Evolutionary conservation across 768 basidiomycete species (phyloP).

Genomic region (Tricholoma hemisulphureum): DNA sequence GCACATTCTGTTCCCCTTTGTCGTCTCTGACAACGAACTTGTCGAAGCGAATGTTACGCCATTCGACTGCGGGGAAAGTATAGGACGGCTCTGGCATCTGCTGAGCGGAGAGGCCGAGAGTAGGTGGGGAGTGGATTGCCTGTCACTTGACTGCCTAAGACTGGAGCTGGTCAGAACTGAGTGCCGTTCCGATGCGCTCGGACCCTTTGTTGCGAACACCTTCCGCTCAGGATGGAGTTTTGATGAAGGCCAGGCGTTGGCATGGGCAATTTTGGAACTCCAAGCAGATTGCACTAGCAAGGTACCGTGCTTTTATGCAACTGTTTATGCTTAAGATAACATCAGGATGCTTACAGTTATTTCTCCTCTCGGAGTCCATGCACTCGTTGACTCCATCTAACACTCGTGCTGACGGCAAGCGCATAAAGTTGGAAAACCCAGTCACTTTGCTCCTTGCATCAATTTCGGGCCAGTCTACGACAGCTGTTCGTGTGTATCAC

Average conservation of each 20-base stretch:
- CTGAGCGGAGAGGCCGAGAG: slow-evolving; percentile 63
- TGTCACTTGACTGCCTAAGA: slow-evolving; percentile 66
- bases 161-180: slow-evolving; percentile 42
- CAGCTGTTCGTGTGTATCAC: slow-evolving; percentile 42
- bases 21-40: slow-evolving; percentile 39
- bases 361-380: slow-evolving; percentile 58
- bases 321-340: background rate
- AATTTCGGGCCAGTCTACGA: slow-evolving; percentile 36
- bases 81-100: slow-evolving; percentile 52
- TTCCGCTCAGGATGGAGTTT: slow-evolving; percentile 78
- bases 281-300: slow-evolving; percentile 75
- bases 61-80: slow-evolving; percentile 44
- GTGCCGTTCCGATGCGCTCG: slow-evolving; percentile 16
- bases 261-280: slow-evolving; percentile 78
- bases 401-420: slow-evolving; percentile 43
- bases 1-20: slow-evolving; percentile 69
- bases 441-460: slow-evolving; percentile 52
- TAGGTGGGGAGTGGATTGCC: slow-evolving; percentile 61
- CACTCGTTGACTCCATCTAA: slow-evolving; percentile 25
- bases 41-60: slow-evolving; percentile 11
- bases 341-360: slow-evolving; percentile 47
- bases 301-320: slow-evolving; percentile 37
- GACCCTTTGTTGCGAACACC: slow-evolving; percentile 55
- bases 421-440: slow-evolving; percentile 56
- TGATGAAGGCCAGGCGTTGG: slow-evolving; percentile 61